Percentiles rank a stretch among this genome's conserved stretches.
phyloP scores from a whole-genome alignment of 352 stramenopile genomes.

The Pythium volutum region DNA sequence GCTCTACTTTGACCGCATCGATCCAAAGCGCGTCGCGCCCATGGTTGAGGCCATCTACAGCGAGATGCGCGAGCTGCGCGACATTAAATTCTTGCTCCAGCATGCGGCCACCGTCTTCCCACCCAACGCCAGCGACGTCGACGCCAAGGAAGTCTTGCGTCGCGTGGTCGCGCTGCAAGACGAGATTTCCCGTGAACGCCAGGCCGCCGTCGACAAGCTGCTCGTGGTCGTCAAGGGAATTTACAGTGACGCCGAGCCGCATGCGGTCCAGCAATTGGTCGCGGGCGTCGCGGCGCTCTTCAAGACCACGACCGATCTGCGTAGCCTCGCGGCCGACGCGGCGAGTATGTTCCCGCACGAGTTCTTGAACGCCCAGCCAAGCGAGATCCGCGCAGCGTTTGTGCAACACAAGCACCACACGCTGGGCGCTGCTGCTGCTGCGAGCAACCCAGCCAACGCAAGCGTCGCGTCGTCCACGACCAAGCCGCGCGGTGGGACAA shows the following conservation, averaged over 20 bases:
- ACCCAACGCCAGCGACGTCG: constrained; percentile 51
- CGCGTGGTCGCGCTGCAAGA: constrained; percentile 64
- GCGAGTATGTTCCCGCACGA: constrained; percentile 70
- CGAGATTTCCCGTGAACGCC: constrained; percentile 57
- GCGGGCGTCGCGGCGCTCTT: constrained; percentile 61
- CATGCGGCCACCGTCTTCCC: constrained; percentile 74
- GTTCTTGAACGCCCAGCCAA: constrained; percentile 69
- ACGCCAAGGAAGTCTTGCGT: constrained; percentile 51
- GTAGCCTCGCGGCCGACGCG: constrained; percentile 79
- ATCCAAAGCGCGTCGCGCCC: constrained; percentile 67
- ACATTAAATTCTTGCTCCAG: constrained; percentile 83
- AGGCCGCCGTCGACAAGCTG: constrained; percentile 69
- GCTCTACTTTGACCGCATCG: constrained; percentile 89
- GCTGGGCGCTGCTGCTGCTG: constrained; percentile 24
- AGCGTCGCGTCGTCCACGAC: too few species aligned
- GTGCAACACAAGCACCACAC: constrained; percentile 47
- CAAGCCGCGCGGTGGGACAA: background rate
- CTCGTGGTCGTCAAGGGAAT: constrained; percentile 47
- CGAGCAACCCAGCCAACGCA: background rate
- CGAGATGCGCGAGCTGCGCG: constrained; percentile 59
- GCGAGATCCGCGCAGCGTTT: constrained; percentile 57
- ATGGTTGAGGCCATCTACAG: constrained; percentile 84
- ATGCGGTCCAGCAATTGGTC: constrained; percentile 55
- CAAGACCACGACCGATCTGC: constrained; percentile 86
- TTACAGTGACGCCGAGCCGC: constrained; percentile 80